Base-by-base conservation (phyloP, 805 yeast species). In the Yarrowia sp. region DNA sequence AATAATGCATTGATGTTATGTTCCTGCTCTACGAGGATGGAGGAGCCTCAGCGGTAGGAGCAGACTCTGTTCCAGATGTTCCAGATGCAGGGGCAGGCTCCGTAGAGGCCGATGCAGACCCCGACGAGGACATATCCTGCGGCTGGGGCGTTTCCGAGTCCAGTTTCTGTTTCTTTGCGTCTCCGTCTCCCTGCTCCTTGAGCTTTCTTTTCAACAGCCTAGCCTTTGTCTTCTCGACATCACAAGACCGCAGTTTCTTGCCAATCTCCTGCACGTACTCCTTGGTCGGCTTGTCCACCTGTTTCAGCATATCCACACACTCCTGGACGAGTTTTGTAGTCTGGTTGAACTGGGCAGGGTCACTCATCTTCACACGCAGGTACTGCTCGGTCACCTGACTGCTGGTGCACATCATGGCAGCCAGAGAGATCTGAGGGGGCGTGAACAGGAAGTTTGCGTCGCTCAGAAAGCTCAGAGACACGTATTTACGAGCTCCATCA, bases 401-500 rank as follows among this genome's bases (percentile, higher is more conserved):
- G 76, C 92, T 90, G 14, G 83, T 85, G 66, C 84, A 82, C 78
- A 89, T 85, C 74, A 93, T 81, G 15, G 95, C 91, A 0, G 97
- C 95, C 65, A 95, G 80, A 0, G 98, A 97, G 38, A 95, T 91
- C 74, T 95, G 99, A 0, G 98, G 97, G 0, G 99, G 99, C 0
- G 98, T 88, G 78, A 79, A 94, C 42, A 86, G 79, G 72, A 91
- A 94, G 9, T 84, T 80, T 3, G 85, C 93, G 75, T 95, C 97
- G 19, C 94, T 86, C 42, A 88, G 79, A 47, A 91, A 80, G n/a
- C 91, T 84, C 33, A 87, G 90, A 53, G 86, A 85, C 6, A 91
- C 82, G 76, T 87, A 78, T 36, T 80, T 82, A 72, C 89, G 85
- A 12, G 97, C 91, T 50, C 80, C 79, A 74, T 91, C 96, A 76